A percentile compares a stretch with the other conserved stretches of the same genome.
These are phyloP conservation scores for Aureobasidium sp. DNA, from an alignment of 2,329 filamentous ascomycete genomes.

Conservation along the genomic window DNA sequence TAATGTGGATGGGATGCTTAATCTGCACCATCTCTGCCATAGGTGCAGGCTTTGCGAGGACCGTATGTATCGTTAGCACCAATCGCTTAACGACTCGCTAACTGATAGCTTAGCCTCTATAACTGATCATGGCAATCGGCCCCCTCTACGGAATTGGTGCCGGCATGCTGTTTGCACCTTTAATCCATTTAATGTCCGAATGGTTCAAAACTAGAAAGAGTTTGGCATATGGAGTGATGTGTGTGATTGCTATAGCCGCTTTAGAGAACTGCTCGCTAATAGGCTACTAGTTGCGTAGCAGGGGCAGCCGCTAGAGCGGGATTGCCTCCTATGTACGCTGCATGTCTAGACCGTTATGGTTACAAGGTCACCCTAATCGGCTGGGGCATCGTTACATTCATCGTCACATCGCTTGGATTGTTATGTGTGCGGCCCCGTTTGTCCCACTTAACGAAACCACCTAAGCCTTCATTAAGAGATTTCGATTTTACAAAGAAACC, in stretches of 20 bases:
- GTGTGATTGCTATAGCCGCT: too few relatives aligned
- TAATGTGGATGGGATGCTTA: neutral
- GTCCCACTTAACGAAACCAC: neutral
- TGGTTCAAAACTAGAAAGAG: neutral
- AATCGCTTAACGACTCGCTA: too few relatives aligned
- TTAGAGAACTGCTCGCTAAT: too few relatives aligned
- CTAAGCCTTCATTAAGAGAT: neutral
- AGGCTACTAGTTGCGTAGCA: neutral
- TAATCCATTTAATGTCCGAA: neutral
- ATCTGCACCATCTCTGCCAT: neutral
- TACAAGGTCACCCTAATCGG: neutral
- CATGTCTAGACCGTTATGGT: neutral
- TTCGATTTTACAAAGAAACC: neutral
- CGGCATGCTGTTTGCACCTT: neutral
- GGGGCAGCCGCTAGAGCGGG: neutral
- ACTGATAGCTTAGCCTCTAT: neutral
- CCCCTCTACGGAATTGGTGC: neutral
- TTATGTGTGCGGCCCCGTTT: neutral
- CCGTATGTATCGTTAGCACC: too few relatives aligned
- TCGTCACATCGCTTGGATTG: neutral
- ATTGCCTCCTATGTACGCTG: neutral
- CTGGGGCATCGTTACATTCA: neutral
- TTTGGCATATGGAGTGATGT: too few relatives aligned
- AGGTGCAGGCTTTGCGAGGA: neutral
- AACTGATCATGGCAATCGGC: neutral